Evolutionary conservation across 2,329 filamentous ascomycete genomes (phyloP).

Genomic region (Coleophoma eucalyptorum): DNA sequence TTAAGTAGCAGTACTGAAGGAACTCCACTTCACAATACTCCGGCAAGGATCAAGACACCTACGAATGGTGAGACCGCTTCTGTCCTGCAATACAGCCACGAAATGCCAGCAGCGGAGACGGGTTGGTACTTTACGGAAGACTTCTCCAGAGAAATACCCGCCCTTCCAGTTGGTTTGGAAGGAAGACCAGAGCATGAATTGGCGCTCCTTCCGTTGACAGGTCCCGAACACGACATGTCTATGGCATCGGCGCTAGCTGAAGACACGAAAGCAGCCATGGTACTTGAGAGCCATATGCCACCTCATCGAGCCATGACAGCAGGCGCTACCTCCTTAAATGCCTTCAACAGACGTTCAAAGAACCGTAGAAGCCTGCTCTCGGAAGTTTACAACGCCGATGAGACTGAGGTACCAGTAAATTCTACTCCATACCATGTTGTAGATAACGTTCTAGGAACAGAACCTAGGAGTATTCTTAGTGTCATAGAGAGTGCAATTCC

Average conservation of each 20-base stretch:
- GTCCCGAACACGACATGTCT: too few relatives aligned
- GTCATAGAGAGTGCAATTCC: conserved; percentile 10
- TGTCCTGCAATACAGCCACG: not conserved
- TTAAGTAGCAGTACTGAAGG: conserved; percentile 16
- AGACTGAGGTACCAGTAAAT: conserved; percentile 2
- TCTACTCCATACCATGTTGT: not conserved
- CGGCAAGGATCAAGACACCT: not conserved
- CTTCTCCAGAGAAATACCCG: too few relatives aligned
- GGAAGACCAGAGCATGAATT: too few relatives aligned
- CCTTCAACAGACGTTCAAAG: conserved; percentile 5
- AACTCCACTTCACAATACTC: conserved; percentile 8
- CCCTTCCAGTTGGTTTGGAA: too few relatives aligned
- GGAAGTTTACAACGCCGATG: conserved; percentile 21
- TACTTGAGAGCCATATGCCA: not conserved
- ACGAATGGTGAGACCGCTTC: not conserved
- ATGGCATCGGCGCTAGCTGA: too few relatives aligned
- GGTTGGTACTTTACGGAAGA: too few relatives aligned
- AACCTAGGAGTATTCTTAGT: conserved; percentile 10
- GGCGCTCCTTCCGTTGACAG: too few relatives aligned
- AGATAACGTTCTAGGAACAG: not conserved
- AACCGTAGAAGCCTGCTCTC: conserved; percentile 22
- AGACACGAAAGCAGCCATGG: too few relatives aligned
- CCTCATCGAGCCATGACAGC: not conserved
- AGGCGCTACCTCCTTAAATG: conserved; percentile 6
- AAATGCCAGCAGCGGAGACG: too few relatives aligned